Evolutionary conservation across 495 filamentous ascomycete genomes (phyloP).

Genomic region (Aeminium ludgeri): DNA sequence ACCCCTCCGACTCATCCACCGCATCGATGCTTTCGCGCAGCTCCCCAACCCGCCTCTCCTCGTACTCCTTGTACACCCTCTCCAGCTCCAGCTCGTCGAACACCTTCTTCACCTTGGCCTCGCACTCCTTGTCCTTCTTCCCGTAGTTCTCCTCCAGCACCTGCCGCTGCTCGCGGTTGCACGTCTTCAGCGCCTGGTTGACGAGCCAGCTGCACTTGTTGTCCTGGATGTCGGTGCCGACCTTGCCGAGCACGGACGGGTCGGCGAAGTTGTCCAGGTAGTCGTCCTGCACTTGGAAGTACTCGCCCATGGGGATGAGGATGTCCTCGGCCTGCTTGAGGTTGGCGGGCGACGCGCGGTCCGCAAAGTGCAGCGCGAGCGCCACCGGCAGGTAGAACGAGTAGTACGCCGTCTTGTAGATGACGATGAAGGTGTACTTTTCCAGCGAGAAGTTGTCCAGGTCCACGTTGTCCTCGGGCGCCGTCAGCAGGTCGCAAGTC

Average conservation of each 20-base stretch:
- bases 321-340: constrained; percentile 75
- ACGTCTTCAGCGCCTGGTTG: constrained; percentile 73
- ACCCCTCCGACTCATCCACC: constrained; percentile 66
- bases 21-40: constrained; percentile 56
- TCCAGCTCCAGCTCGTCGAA: constrained; percentile 74
- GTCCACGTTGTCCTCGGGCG: constrained; percentile 80
- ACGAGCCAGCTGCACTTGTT: constrained; percentile 98
- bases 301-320: constrained; percentile 94
- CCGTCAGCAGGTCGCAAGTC: constrained; percentile 83
- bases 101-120: constrained; percentile 71
- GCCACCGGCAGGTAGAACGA: constrained; percentile 97
- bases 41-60: constrained; percentile 64
- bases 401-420: constrained; percentile 99
- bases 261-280: constrained; percentile 95
- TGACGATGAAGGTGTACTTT: constrained; percentile 96
- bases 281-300: constrained; percentile 98
- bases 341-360: constrained; percentile 66
- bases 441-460: constrained; percentile 84
- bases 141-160: constrained; percentile 76
- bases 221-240: constrained; percentile 95
- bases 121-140: constrained; percentile 62
- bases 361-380: constrained; percentile 64
- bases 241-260: constrained; percentile 84
- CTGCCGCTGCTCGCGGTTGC: constrained; percentile 64
- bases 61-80: constrained; percentile 66